Evolutionary conservation across 176 grass and related monocot genomes (phyloP).

Genomic region (Eremochloa ophiuroides): DNA sequence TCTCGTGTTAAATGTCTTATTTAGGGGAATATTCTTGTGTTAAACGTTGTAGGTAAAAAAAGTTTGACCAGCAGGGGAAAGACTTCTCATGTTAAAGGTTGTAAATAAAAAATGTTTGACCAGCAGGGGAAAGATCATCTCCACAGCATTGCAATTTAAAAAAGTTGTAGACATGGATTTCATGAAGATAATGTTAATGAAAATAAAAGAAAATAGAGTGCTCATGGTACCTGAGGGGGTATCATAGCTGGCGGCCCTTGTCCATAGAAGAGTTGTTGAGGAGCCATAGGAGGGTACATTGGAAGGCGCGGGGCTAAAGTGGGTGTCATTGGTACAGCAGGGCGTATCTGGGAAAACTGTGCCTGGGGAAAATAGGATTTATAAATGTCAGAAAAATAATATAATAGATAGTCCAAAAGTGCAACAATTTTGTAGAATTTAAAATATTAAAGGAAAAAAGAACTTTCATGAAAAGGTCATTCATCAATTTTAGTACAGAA

Average conservation of each 20-base stretch:
- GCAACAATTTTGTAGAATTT: not conserved
- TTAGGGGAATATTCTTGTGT: too few relatives aligned
- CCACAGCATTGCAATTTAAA: not conserved
- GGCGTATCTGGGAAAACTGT: conserved; percentile 84
- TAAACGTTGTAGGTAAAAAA: too few relatives aligned
- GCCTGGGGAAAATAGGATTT: conserved; percentile 38
- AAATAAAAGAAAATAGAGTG: not conserved
- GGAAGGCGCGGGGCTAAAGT: conserved; percentile 66
- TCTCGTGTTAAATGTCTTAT: not conserved
- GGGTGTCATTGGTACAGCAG: conserved; percentile 70
- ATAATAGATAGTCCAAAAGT: not conserved
- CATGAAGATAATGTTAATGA: not conserved
- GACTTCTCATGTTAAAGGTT: not conserved
- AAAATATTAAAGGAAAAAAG: not conserved
- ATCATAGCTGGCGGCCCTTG: conserved; percentile 75
- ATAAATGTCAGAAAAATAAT: conserved; percentile 5
- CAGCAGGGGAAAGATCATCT: not conserved
- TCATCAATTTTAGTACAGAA: not conserved
- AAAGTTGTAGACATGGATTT: not conserved
- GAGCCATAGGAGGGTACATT: conserved; percentile 70
- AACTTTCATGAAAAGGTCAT: not conserved
- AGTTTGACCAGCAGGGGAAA: too few relatives aligned
- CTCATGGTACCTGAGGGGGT: conserved; percentile 56
- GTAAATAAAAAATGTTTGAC: not conserved
- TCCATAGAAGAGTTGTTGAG: conserved; percentile 92